Evolutionary conservation across 805 yeast genomes (phyloP).

Genomic region (Nakazawaea sp.): DNA sequence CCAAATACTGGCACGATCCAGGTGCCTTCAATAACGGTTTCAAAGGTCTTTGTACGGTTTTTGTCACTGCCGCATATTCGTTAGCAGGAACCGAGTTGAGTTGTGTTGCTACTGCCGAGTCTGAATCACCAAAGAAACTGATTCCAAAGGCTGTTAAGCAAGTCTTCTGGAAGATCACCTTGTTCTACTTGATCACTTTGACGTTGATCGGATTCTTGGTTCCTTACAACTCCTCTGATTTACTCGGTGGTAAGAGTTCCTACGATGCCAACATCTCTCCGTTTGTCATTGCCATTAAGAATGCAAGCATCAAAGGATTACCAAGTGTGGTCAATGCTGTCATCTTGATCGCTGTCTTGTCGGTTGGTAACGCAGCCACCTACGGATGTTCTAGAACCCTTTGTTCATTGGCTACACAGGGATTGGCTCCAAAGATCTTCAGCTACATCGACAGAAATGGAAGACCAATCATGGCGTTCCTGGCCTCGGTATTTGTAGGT

Average conservation of each 20-base stretch:
- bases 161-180: constrained; percentile 73
- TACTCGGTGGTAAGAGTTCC: constrained; percentile 39
- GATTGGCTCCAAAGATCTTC: constrained; percentile 34
- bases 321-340: constrained; percentile 70
- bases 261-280: constrained; percentile 66
- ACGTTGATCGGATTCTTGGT: constrained; percentile 58
- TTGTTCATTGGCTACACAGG: constrained; percentile 31
- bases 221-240: constrained; percentile 49
- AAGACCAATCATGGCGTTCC: constrained; percentile 37
- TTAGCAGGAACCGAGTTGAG: constrained; percentile 71
- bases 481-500: constrained; percentile 35
- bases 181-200: constrained; percentile 59
- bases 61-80: constrained; percentile 72
- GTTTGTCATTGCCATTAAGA: constrained; percentile 62
- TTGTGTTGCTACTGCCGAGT: constrained; percentile 74
- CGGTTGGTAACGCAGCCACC: constrained; percentile 70
- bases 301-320: constrained; percentile 60
- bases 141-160: constrained; percentile 74
- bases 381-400: constrained; percentile 66
- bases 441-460: constrained; percentile 44
- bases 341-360: constrained; percentile 58
- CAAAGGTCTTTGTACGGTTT: constrained; percentile 67
- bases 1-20: constrained; percentile 52
- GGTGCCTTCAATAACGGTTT: constrained; percentile 64
- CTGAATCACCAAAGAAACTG: constrained; percentile 57